phyloP scores from a whole-genome alignment of 2,329 filamentous ascomycete species.

The Fusarium heterosporum region DNA sequence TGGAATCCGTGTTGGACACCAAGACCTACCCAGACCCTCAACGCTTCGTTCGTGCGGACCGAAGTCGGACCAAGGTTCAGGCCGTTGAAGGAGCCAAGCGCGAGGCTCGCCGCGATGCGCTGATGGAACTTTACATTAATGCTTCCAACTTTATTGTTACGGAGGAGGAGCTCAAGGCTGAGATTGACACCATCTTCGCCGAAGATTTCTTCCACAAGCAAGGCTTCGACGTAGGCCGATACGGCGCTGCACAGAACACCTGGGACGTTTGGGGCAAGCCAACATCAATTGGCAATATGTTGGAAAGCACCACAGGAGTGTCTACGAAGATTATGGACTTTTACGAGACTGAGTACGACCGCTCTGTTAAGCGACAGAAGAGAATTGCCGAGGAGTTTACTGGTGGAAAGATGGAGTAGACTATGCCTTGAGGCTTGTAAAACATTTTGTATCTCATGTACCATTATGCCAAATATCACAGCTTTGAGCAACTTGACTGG shows the following conservation, averaged over 20 bases:
- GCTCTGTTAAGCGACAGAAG: conserved; percentile 65
- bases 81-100: conserved; percentile 60
- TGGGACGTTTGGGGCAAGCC: conserved; percentile 65
- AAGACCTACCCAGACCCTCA: conserved; percentile 70
- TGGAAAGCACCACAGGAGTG: conserved; percentile 52
- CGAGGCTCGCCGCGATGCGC: conserved; percentile 72
- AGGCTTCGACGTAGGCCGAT: conserved; percentile 47
- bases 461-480: conserved; percentile 38
- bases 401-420: conserved; percentile 66
- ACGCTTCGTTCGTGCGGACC: conserved; percentile 66
- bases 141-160: conserved; percentile 87
- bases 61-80: conserved; percentile 58
- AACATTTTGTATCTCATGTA: conserved; percentile 45
- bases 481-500: conserved; percentile 10
- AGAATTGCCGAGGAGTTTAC: conserved; percentile 69
- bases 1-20: conserved; percentile 61
- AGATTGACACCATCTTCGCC: conserved; percentile 82
- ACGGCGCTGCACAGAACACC: conserved; percentile 59
- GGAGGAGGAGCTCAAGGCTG: conserved; percentile 78
- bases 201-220: conserved; percentile 65
- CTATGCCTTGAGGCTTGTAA: conserved; percentile 38
- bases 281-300: conserved; percentile 58
- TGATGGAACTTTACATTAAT: conserved; percentile 92
- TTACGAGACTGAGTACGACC: conserved; percentile 55
- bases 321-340: conserved; percentile 54